These are phyloP conservation scores for Coprinopsis sp. DNA, from an alignment of 768 basidiomycete genomes.

Conservation along the genomic window DNA sequence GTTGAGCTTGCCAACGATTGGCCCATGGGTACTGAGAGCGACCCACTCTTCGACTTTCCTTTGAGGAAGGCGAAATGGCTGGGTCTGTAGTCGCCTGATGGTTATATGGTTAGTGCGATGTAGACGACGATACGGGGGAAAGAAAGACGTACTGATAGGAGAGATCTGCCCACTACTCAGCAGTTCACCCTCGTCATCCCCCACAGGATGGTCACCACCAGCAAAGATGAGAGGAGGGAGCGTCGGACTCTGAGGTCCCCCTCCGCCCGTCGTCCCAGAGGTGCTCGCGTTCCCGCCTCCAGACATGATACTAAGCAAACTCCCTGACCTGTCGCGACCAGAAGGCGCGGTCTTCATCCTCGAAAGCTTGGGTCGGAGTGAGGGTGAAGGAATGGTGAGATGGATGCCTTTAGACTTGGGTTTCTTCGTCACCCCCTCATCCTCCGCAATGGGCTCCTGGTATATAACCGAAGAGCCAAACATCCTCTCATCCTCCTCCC, in stretches of 20 bases:
- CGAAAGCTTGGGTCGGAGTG: background rate
- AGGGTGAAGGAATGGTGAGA: background rate
- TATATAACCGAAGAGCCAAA: too few species aligned
- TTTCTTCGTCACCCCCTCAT: background rate
- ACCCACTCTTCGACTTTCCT: slow-evolving; percentile 1
- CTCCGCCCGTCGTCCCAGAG: too few species aligned
- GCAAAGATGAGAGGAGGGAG: slow-evolving; percentile 6
- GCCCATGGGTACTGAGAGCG: slow-evolving; percentile 3
- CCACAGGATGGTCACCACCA: slow-evolving; percentile 16
- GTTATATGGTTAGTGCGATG: slow-evolving; percentile 6
- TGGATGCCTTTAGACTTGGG: background rate
- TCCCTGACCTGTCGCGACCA: background rate
- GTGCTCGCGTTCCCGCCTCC: background rate
- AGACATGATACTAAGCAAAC: background rate
- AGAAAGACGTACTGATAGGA: slow-evolving; percentile 49
- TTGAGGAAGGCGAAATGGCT: slow-evolving; percentile 24
- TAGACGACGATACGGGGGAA: slow-evolving; percentile 9
- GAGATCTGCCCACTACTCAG: slow-evolving; percentile 77
- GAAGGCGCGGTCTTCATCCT: background rate
- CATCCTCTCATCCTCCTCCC: background rate
- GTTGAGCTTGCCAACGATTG: background rate
- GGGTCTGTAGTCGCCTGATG: slow-evolving; percentile 25
- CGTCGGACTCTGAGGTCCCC: slow-evolving; percentile 8
- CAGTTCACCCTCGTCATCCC: slow-evolving; percentile 55
- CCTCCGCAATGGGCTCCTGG: background rate